These are phyloP conservation scores for Poteriospumella lacustris DNA, from an alignment of 108 stramenopile genomes.

Conservation along the genomic window DNA sequence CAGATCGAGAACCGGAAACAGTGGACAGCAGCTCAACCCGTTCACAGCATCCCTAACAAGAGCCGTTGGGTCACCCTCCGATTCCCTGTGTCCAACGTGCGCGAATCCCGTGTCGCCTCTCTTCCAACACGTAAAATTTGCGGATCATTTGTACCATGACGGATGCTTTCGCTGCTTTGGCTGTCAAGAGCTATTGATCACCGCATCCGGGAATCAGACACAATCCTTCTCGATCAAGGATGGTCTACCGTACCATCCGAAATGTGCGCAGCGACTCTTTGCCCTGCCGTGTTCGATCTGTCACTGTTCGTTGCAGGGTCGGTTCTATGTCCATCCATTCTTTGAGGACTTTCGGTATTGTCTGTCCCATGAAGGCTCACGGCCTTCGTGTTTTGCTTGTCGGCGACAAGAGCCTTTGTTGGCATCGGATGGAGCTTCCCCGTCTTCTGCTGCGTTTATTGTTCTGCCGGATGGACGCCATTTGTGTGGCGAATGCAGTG, in stretches of 20 bases:
- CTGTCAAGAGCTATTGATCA: too few species aligned
- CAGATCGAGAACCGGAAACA: too few species aligned
- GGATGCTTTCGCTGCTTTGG: background rate
- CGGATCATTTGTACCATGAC: too few species aligned
- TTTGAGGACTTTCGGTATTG: constrained; percentile 1
- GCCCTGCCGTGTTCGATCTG: background rate
- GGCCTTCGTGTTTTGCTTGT: background rate
- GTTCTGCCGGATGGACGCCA: background rate
- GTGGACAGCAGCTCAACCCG: too few species aligned
- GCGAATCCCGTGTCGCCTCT: too few species aligned
- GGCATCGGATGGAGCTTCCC: background rate
- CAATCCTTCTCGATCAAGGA: background rate
- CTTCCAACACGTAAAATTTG: too few species aligned
- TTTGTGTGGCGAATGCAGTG: background rate
- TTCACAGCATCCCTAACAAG: too few species aligned
- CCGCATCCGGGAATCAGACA: background rate
- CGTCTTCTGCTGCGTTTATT: background rate
- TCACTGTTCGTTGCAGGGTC: background rate
- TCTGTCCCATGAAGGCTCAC: background rate
- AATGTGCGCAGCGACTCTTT: background rate
- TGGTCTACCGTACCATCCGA: background rate
- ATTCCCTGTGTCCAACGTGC: too few species aligned
- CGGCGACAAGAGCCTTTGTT: background rate
- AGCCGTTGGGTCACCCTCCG: too few species aligned
- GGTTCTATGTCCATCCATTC: background rate